Evolutionary conservation across 306 rosid genomes (phyloP).

Genomic region (Corylus heterophylla): DNA sequence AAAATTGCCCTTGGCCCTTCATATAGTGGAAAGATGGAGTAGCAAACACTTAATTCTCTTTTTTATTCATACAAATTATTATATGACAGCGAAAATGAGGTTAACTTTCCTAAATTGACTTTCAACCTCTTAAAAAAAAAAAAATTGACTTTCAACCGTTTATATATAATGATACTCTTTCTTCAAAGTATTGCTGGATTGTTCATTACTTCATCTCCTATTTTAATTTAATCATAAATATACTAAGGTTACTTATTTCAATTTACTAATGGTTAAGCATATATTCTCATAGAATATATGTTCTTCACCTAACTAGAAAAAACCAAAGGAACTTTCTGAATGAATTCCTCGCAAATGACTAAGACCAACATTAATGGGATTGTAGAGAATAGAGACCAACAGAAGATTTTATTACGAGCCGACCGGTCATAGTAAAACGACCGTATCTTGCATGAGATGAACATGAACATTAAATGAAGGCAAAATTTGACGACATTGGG

Average conservation of each 20-base stretch:
- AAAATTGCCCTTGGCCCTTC: neutral
- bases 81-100: neutral
- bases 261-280: neutral
- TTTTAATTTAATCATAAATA: neutral
- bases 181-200: neutral
- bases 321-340: conserved; percentile 5
- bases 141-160: neutral
- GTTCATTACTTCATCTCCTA: neutral
- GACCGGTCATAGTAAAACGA: no score
- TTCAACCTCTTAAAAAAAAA: neutral
- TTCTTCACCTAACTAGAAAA: conserved; percentile 26
- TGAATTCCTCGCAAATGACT: neutral
- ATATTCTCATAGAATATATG: neutral
- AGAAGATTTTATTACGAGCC: no score
- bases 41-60: neutral
- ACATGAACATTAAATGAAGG: no score
- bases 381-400: neutral
- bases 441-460: no score
- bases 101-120: conserved; percentile 27
- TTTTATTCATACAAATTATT: neutral
- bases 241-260: neutral
- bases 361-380: neutral
- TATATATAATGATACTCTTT: neutral
- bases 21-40: neutral
- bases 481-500: no score